Percentiles rank a stretch among this genome's conserved stretches.
These are phyloP conservation scores for Azolla pinnata DNA, from an alignment of 75 land plant species.

Conservation along the genomic window DNA sequence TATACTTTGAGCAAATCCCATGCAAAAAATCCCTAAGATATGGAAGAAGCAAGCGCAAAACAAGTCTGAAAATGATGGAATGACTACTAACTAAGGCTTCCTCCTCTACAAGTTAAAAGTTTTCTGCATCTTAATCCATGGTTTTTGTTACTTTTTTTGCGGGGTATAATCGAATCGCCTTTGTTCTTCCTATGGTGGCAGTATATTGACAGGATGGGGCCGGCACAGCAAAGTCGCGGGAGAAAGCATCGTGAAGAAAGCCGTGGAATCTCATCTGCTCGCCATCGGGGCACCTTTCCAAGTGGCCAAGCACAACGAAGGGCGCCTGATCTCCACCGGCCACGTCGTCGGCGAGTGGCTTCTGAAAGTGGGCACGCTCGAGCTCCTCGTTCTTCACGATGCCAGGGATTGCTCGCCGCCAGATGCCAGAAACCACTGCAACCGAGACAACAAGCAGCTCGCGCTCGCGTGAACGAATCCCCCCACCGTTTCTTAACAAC, in stretches of 20 bases:
- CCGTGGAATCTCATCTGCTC: slow-evolving; percentile 55
- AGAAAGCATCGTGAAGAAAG: slow-evolving; percentile 62
- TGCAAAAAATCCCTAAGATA: no score
- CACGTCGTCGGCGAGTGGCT: slow-evolving; percentile 67
- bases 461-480: no score
- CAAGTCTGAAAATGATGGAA: no score
- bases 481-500: no score
- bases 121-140: no score
- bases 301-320: slow-evolving; percentile 61
- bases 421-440: no score
- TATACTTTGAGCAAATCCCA: no score
- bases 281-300: slow-evolving; percentile 79
- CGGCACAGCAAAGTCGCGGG: slow-evolving; percentile 96
- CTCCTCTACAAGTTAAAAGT: no score
- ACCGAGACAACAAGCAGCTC: no score
- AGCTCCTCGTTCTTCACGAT: slow-evolving; percentile 64
- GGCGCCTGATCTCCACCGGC: slow-evolving; percentile 74
- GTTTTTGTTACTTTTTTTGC: not conserved
- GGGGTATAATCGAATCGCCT: not conserved
- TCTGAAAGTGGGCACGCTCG: slow-evolving; percentile 47
- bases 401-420: no score
- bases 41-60: no score
- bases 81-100: no score
- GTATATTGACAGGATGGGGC: slow-evolving; percentile 99
- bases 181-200: slow-evolving; percentile 32